A percentile compares a stretch with the other conserved stretches of the same genome.
Evolutionary conservation across 176 grass and related monocot species (phyloP).

Genomic region (Cenchrus fungigraminus): DNA sequence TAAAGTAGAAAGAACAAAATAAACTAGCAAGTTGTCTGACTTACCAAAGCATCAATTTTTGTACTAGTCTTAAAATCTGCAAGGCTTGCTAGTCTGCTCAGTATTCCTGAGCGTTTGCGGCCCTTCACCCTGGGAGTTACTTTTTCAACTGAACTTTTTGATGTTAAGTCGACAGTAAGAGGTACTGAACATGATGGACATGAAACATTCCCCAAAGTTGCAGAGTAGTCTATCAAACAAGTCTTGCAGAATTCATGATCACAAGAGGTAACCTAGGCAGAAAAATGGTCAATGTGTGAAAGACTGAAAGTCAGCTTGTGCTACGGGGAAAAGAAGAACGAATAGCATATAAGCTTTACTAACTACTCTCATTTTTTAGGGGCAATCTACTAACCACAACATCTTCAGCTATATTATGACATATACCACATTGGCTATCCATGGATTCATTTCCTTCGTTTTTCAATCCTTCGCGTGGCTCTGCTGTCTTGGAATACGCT

Average conservation of each 20-base stretch:
- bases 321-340: constrained; percentile 29
- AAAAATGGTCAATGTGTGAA: constrained; percentile 30
- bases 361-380: not conserved
- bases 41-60: constrained; percentile 98
- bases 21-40: constrained; percentile 13
- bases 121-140: constrained; percentile 52
- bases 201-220: constrained; percentile 65
- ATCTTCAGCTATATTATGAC: constrained; percentile 67
- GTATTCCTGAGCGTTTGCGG: constrained; percentile 76
- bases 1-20: constrained; percentile 2
- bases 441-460: constrained; percentile 39
- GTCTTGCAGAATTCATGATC: constrained; percentile 88
- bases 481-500: constrained; percentile 75
- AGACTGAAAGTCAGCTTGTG: constrained; percentile 21
- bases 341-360: not conserved
- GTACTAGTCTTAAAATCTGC: constrained; percentile 82
- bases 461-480: constrained; percentile 42
- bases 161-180: constrained; percentile 82
- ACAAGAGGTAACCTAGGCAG: constrained; percentile 79
- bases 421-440: constrained; percentile 73
- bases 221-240: constrained; percentile 82
- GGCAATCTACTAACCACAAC: constrained; percentile 62
- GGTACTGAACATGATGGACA: constrained; percentile 84
- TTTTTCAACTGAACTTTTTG: constrained; percentile 46
- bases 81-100: constrained; percentile 67